Conservation (phyloP, 805 yeast genomes). For the Wickerhamiella parazyma region DNA sequence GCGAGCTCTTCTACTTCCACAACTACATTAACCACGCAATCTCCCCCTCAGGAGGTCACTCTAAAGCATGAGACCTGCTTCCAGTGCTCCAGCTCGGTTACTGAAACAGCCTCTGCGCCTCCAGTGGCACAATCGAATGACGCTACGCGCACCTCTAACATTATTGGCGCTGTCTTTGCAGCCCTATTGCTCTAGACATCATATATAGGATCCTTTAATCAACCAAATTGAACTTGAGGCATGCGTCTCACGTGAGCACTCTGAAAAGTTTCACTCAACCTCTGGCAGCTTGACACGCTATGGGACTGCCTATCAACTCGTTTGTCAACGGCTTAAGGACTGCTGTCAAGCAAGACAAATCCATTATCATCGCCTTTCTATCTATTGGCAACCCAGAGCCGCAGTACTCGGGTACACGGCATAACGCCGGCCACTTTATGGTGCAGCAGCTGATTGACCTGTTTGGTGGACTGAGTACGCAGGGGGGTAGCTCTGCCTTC, state of each 20-base stretch:
- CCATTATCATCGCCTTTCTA: conserved; percentile 13
- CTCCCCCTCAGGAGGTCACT: too few species aligned
- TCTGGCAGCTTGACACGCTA: background rate
- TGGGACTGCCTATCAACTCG: conserved; percentile 18
- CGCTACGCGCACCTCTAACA: too few species aligned
- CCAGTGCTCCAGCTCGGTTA: too few species aligned
- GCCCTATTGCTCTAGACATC: too few species aligned
- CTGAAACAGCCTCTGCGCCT: too few species aligned
- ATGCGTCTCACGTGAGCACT: conserved; percentile 1
- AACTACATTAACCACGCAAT: background rate
- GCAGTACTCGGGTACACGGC: conserved; percentile 48
- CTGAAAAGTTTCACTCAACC: conserved; percentile 1
- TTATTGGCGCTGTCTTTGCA: too few species aligned
- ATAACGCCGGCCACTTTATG: conserved; percentile 60
- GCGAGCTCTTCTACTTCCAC: too few species aligned
- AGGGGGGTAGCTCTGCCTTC: conserved; percentile 18
- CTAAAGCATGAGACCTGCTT: too few species aligned
- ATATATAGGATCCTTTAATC: too few species aligned
- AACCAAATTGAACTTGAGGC: background rate
- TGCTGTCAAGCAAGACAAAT: conserved; percentile 9
- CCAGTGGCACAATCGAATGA: too few species aligned
- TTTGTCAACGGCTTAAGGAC: conserved; percentile 14
- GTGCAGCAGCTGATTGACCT: conserved; percentile 10
- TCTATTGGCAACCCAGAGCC: conserved; percentile 73
- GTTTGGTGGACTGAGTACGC: conserved; percentile 5